Conservation (phyloP, 495 filamentous ascomycete genomes). For the Tuber melanosporum region DNA sequence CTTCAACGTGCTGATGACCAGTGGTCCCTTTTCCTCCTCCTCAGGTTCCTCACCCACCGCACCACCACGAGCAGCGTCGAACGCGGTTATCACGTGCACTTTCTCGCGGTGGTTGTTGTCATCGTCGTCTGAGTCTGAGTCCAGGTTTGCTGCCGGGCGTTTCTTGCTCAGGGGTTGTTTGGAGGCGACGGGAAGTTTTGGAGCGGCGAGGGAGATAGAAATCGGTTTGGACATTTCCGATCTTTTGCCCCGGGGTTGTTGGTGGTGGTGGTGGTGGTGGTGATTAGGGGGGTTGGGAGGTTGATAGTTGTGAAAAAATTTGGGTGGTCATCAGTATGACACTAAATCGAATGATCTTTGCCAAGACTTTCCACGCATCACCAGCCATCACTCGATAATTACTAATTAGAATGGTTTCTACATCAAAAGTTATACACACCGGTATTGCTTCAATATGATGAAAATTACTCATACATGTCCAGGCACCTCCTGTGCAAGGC, state of each 20-base stretch:
- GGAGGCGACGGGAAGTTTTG: constrained; percentile 29
- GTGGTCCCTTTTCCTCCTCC: constrained; percentile 41
- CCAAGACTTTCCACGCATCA: background rate
- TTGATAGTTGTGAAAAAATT: background rate
- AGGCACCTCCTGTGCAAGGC: too few relatives aligned
- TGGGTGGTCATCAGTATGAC: too few relatives aligned
- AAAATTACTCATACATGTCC: too few relatives aligned
- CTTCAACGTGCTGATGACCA: constrained; percentile 60
- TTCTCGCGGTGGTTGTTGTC: constrained; percentile 27
- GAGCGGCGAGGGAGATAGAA: constrained; percentile 43
- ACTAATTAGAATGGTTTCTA: background rate
- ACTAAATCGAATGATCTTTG: background rate
- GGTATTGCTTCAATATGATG: too few relatives aligned
- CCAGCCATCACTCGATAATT: background rate
- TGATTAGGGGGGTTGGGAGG: background rate
- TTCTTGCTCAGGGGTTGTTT: constrained; percentile 32
- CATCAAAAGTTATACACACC: too few relatives aligned
- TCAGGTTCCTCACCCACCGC: constrained; percentile 48
- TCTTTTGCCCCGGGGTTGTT: background rate
- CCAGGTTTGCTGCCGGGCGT: constrained; percentile 45
- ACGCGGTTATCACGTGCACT: constrained; percentile 54
- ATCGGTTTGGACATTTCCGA: constrained; percentile 12
- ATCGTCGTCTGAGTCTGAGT: constrained; percentile 49
- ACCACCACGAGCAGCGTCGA: constrained; percentile 54
- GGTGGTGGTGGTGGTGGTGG: background rate